These are phyloP conservation scores for Tulasnella sp. DNA, from an alignment of 768 basidiomycete species.

Conservation along the genomic window DNA sequence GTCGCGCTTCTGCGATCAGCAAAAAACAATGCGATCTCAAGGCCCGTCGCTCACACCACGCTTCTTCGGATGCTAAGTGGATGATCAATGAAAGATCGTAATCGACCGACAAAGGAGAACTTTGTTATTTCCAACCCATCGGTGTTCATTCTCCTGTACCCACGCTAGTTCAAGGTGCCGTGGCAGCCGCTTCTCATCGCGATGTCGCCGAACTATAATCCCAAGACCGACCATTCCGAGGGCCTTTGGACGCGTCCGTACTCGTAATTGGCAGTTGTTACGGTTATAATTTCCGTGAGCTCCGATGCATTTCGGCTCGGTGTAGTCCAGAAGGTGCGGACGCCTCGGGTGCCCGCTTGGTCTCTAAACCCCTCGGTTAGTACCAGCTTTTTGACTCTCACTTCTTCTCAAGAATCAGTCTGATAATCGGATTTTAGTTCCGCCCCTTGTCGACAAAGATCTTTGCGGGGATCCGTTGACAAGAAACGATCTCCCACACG, in stretches of 20 bases:
- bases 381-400: not conserved
- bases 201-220: not conserved
- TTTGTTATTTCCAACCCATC: slow-evolving; percentile 10
- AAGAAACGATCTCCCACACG: not conserved
- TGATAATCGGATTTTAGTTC: slow-evolving; percentile 2
- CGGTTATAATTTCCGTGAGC: not conserved
- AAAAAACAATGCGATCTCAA: not conserved
- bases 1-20: not conserved
- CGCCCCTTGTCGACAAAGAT: not conserved
- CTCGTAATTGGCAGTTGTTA: not conserved
- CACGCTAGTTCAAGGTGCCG: not conserved
- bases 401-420: not conserved
- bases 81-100: slow-evolving; percentile 10
- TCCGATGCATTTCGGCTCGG: not conserved
- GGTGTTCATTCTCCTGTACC: slow-evolving; percentile 1
- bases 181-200: not conserved
- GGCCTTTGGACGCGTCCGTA: not conserved
- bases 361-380: not conserved
- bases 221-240: not conserved
- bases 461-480: not conserved
- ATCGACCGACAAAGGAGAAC: slow-evolving; percentile 5
- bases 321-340: not conserved
- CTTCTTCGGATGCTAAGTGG: not conserved
- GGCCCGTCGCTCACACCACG: not conserved
- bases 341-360: not conserved